These are phyloP conservation scores for Microbotryum intermedium DNA, from an alignment of 1,284 basidiomycete genomes.

Conservation along the genomic window DNA sequence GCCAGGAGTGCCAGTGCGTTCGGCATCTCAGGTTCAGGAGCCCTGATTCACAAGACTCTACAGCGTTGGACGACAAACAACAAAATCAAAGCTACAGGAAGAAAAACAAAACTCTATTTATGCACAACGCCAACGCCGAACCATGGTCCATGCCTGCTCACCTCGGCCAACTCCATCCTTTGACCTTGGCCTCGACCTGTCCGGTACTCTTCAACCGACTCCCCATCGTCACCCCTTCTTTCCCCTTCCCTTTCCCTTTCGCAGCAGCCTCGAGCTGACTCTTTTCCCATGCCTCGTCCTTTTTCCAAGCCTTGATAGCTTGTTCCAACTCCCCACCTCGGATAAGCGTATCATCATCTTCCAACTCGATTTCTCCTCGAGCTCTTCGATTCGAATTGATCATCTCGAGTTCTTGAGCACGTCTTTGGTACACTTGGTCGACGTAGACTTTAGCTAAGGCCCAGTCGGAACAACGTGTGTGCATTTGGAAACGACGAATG, in stretches of 20 bases:
- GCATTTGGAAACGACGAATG: conserved; percentile 21
- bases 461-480: conserved; percentile 18
- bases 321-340: conserved; percentile 26
- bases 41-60: too few relatives aligned
- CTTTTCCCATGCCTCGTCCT: conserved; percentile 25
- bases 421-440: conserved; percentile 8
- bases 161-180: conserved; percentile 5
- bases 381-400: conserved; percentile 1
- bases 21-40: too few relatives aligned
- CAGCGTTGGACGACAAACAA: too few relatives aligned
- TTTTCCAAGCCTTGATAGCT: conserved; percentile 7
- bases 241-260: conserved; percentile 2
- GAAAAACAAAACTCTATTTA: too few relatives aligned
- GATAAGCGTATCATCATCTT: not conserved
- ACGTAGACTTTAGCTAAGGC: conserved; percentile 20
- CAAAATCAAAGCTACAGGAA: too few relatives aligned
- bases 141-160: too few relatives aligned
- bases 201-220: conserved; percentile 9
- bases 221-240: conserved; percentile 5
- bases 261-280: conserved; percentile 9
- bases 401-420: conserved; percentile 14
- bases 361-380: not conserved
- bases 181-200: conserved; percentile 5
- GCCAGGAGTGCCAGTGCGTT: too few relatives aligned
- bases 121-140: too few relatives aligned